These are phyloP conservation scores for Barnettozyma siamensis DNA, from an alignment of 805 yeast species.

Conservation along the genomic window DNA sequence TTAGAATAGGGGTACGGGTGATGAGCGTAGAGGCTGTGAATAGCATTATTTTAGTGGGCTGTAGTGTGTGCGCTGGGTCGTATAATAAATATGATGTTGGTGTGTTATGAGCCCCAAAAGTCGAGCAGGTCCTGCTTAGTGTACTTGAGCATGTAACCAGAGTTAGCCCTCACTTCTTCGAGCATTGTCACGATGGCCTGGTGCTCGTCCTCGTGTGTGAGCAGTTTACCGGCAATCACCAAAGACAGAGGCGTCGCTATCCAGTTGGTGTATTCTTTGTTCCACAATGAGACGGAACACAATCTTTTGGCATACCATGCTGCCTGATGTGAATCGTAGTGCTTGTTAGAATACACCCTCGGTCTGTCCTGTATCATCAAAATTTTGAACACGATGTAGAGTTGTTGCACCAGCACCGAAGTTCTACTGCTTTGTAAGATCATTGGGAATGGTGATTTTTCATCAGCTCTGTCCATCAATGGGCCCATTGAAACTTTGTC, in stretches of 20 bases:
- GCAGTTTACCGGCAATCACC: conserved; percentile 17
- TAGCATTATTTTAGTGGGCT: too few species aligned
- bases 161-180: conserved; percentile 14
- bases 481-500: conserved; percentile 15
- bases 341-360: conserved; percentile 23
- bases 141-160: conserved; percentile 20
- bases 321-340: conserved; percentile 11
- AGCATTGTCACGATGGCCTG: conserved; percentile 21
- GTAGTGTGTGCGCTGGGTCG: too few species aligned
- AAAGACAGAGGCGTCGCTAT: conserved; percentile 12
- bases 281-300: conserved; percentile 12
- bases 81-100: too few species aligned
- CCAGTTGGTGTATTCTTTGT: conserved; percentile 4
- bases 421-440: conserved; percentile 26
- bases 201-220: conserved; percentile 24
- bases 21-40: too few species aligned
- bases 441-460: conserved; percentile 31
- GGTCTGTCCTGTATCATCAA: conserved; percentile 33
- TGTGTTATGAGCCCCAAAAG: conserved; percentile 20
- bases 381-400: conserved; percentile 30
- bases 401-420: conserved; percentile 29
- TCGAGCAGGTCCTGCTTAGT: conserved; percentile 19
- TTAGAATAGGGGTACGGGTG: too few species aligned
- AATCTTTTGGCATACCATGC: conserved; percentile 20
- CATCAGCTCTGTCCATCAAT: conserved; percentile 19